Evolutionary conservation across 108 stramenopile genomes (phyloP).

Genomic region (Mediolabrus comicus): DNA sequence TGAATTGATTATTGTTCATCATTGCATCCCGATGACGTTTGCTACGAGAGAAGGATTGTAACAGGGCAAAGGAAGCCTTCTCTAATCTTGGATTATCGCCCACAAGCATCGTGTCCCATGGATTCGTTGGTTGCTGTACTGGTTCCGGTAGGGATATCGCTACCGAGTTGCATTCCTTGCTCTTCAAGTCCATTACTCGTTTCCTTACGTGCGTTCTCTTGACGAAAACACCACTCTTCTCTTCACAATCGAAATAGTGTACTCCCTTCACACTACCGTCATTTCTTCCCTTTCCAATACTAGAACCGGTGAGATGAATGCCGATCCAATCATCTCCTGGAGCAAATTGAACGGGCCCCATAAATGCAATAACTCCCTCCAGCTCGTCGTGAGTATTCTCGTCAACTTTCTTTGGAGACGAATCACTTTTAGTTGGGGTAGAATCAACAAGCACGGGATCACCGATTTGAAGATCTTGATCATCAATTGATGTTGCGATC

Average conservation of each 20-base stretch:
- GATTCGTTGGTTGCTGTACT: background rate
- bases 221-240: conserved; percentile 37
- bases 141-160: background rate
- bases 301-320: conserved; percentile 67
- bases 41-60: conserved; percentile 8
- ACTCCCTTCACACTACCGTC: conserved; percentile 10
- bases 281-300: conserved; percentile 41
- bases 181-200: background rate
- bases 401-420: background rate
- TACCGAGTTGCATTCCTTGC: background rate
- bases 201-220: conserved; percentile 8
- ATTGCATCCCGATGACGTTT: conserved; percentile 24
- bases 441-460: conserved; percentile 17
- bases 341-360: conserved; percentile 67
- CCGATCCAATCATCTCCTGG: conserved; percentile 80
- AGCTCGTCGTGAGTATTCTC: conserved; percentile 15
- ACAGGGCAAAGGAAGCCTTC: conserved; percentile 11
- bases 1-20: conserved; percentile 14
- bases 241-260: conserved; percentile 21
- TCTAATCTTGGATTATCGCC: conserved; percentile 24
- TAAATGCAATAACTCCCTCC: conserved; percentile 70
- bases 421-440: background rate
- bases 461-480: conserved; percentile 8
- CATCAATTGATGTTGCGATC: background rate
- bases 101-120: conserved; percentile 1